These are phyloP conservation scores for Xenosphaeropsis pyriputrescens DNA, from an alignment of 2,329 filamentous ascomycete species.

Conservation along the genomic window DNA sequence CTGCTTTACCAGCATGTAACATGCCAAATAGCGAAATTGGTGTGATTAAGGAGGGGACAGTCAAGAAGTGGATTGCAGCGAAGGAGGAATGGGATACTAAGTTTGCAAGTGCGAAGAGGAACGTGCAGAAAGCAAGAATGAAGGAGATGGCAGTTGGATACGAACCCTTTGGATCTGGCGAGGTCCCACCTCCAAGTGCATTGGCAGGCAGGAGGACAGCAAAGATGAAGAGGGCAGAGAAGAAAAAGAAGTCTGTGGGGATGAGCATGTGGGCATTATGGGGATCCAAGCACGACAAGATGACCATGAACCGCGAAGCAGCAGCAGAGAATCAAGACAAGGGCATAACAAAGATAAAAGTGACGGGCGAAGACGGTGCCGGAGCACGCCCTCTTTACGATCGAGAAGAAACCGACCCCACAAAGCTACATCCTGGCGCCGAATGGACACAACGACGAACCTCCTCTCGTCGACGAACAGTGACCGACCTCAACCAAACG, in stretches of 20 bases:
- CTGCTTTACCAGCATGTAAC: constrained; percentile 49
- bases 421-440: constrained; percentile 3
- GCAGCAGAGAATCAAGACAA: constrained; percentile 24
- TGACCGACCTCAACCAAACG: constrained; percentile 36
- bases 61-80: constrained; percentile 70
- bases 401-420: constrained; percentile 5
- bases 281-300: constrained; percentile 80
- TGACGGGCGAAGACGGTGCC: constrained; percentile 25
- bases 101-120: constrained; percentile 54
- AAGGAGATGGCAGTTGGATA: constrained; percentile 62
- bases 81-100: constrained; percentile 59
- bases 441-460: constrained; percentile 17
- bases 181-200: constrained; percentile 71
- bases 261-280: constrained; percentile 75
- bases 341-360: constrained; percentile 16
- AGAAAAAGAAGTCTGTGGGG: constrained; percentile 51
- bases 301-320: constrained; percentile 46
- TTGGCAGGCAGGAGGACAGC: constrained; percentile 55
- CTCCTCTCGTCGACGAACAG: constrained; percentile 28
- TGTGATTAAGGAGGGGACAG: constrained; percentile 63
- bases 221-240: constrained; percentile 34
- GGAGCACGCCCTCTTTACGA: constrained; percentile 20
- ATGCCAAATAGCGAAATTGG: constrained; percentile 55
- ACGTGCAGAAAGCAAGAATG: constrained; percentile 58
- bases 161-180: constrained; percentile 52